Conservation (phyloP, 1,284 basidiomycete species). For the Naganishia sp. region DNA sequence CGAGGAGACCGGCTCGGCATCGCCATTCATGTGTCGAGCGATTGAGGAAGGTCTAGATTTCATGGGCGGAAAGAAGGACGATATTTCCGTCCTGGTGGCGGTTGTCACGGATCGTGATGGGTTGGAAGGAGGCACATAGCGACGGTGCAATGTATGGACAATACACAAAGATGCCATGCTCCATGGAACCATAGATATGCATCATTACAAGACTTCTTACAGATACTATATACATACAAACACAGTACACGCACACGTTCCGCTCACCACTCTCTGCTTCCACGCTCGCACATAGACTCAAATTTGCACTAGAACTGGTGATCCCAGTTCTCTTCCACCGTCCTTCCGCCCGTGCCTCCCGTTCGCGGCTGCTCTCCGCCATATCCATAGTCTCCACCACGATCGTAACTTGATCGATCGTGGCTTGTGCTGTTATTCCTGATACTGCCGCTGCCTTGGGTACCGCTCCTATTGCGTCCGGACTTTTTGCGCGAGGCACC, state of each 20-base stretch:
- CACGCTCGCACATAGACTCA: not conserved
- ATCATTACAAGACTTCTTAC: too few relatives aligned
- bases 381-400: slow-evolving; percentile 22
- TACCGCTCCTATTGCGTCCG: slow-evolving; percentile 27
- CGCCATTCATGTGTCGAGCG: slow-evolving; percentile 60
- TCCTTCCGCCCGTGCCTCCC: slow-evolving; percentile 21
- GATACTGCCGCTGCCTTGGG: slow-evolving; percentile 11
- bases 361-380: slow-evolving; percentile 22
- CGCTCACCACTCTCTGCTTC: not conserved
- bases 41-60: slow-evolving; percentile 60
- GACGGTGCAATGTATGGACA: too few relatives aligned
- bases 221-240: not conserved
- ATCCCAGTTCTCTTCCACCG: slow-evolving; percentile 41
- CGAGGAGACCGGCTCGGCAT: slow-evolving; percentile 57
- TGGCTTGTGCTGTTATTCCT: not conserved
- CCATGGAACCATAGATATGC: too few relatives aligned
- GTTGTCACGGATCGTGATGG: slow-evolving; percentile 19
- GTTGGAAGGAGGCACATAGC: not conserved
- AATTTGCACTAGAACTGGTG: slow-evolving; percentile 42
- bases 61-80: slow-evolving; percentile 54
- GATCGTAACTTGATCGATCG: slow-evolving; percentile 3
- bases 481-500: slow-evolving; percentile 43
- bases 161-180: too few relatives aligned
- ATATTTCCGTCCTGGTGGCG: slow-evolving; percentile 33
- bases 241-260: not conserved